Base-by-base conservation (phyloP, 2,329 filamentous ascomycete species). In the Beauveria australis region DNA sequence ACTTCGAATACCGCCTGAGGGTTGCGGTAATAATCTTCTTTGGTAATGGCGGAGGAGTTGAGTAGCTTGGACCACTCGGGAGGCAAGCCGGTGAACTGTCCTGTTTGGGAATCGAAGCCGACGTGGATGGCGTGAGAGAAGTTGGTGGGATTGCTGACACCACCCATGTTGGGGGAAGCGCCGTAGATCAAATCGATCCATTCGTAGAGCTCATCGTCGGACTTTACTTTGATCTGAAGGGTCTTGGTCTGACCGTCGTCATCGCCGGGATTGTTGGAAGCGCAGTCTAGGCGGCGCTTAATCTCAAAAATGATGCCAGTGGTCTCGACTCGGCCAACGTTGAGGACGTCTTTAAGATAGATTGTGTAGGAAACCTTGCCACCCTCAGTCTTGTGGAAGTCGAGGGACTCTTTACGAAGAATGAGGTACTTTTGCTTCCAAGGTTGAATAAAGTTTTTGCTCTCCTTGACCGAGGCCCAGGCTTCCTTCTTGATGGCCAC, bases 121-220 rank as follows among this genome's bases (percentile, higher is more conserved):
- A 99, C 94, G 73, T 99, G 94, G 26, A 99, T 92, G 52, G 92
- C 89, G 73, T 99, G 94, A 26, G 89, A 92, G 78, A 99, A 99
- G 78, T 97, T 97, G 66, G 94, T 97, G 6, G 94, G 94, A 74
- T 97, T 97, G 76, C 93, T 97, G 61, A 99, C 94, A 67, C 94
- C 94, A 63, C 94, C 92, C 91, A 97, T 96, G 64, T 91, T 93
- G 19, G 94, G 94, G 73, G 93, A 97, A 65, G 93, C 89, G 67
- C 93, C 92, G 73, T 97, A 97, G 66, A 99, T 95, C 73, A 92
- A 91, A 74, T 99, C 94, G 69, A 97, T 96, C 94, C 94, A 99
- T 69, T 96, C 92, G 74, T 99, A 99, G 59, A 99, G 86, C 67
- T 99, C 94, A 70, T 96, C 93, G 70, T 99, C 94, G 61, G 87